phyloP scores from a whole-genome alignment of 495 filamentous ascomycete genomes.

The Pseudomonodictys pantanalensis region DNA sequence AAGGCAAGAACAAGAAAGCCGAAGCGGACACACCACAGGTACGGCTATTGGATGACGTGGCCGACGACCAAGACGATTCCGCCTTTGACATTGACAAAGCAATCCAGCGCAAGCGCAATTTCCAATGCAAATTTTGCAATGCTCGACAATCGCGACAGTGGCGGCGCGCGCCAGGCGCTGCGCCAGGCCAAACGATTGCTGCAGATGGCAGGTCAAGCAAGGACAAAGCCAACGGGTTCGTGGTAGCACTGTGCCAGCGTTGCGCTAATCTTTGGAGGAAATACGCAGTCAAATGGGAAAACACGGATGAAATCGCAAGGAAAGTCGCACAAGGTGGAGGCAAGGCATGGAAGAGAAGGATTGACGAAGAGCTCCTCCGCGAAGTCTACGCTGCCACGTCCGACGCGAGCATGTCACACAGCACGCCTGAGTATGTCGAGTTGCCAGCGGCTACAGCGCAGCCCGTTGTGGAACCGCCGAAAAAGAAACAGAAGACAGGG shows the following conservation, averaged over 20 bases:
- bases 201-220: slow-evolving; percentile 62
- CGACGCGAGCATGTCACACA: slow-evolving; percentile 49
- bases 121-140: slow-evolving; percentile 92
- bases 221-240: slow-evolving; percentile 72
- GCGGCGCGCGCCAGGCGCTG: slow-evolving; percentile 77
- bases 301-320: slow-evolving; percentile 88
- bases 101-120: slow-evolving; percentile 67
- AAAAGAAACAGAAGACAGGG: slow-evolving; percentile 57
- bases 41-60: slow-evolving; percentile 85
- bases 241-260: slow-evolving; percentile 81
- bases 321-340: slow-evolving; percentile 80
- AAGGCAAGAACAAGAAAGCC: slow-evolving; percentile 78
- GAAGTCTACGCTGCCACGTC: slow-evolving; percentile 62
- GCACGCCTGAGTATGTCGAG: slow-evolving; percentile 20
- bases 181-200: slow-evolving; percentile 67
- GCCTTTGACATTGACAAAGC: slow-evolving; percentile 94
- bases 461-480: slow-evolving; percentile 42
- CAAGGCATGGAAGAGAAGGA: slow-evolving; percentile 78
- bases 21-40: slow-evolving; percentile 60
- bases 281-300: slow-evolving; percentile 94
- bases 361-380: slow-evolving; percentile 86
- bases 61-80: slow-evolving; percentile 90
- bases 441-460: slow-evolving; percentile 7
- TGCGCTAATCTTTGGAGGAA: slow-evolving; percentile 91
- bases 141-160: slow-evolving; percentile 81